Evolutionary conservation across 2,329 filamentous ascomycete genomes (phyloP).

Genomic region (Fusarium avenaceum): DNA sequence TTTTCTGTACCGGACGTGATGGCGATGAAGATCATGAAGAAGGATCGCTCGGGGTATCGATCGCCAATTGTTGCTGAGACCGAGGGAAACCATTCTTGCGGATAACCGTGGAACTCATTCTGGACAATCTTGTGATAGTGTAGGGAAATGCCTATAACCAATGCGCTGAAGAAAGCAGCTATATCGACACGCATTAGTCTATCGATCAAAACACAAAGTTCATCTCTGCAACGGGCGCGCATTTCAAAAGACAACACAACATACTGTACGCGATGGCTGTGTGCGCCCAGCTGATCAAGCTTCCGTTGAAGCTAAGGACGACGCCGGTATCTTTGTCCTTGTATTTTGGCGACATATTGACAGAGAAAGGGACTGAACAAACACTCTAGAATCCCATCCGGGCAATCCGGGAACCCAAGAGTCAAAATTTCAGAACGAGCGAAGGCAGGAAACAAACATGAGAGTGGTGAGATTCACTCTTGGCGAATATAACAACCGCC

Average conservation of each 20-base stretch:
- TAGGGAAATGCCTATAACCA: constrained; percentile 82
- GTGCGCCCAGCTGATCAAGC: constrained; percentile 92
- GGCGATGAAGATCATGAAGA: constrained; percentile 98
- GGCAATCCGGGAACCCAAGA: constrained; percentile 48
- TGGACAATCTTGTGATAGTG: constrained; percentile 98
- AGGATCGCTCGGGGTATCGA: constrained; percentile 93
- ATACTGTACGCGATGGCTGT: constrained; percentile 85
- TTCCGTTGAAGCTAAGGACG: constrained; percentile 79
- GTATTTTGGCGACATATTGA: constrained; percentile 61
- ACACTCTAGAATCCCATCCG: constrained; percentile 51
- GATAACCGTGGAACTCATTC: constrained; percentile 96
- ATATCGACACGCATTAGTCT: constrained; percentile 42
- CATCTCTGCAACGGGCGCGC: constrained; percentile 3
- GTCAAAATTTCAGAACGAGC: constrained; percentile 35
- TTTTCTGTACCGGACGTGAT: constrained; percentile 81
- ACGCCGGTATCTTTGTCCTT: constrained; percentile 75
- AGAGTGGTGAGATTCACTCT: constrained; percentile 48
- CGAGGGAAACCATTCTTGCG: constrained; percentile 95
- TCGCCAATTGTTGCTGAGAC: constrained; percentile 98
- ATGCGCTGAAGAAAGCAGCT: constrained; percentile 89
- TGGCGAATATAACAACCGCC: constrained; percentile 40
- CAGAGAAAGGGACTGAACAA: constrained; percentile 38
- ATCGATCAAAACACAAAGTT: constrained; percentile 11
- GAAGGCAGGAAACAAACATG: constrained; percentile 30
- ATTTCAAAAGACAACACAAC: constrained; percentile 48